phyloP scores from a whole-genome alignment of 306 rosid species.

The Albizia julibrissin region DNA sequence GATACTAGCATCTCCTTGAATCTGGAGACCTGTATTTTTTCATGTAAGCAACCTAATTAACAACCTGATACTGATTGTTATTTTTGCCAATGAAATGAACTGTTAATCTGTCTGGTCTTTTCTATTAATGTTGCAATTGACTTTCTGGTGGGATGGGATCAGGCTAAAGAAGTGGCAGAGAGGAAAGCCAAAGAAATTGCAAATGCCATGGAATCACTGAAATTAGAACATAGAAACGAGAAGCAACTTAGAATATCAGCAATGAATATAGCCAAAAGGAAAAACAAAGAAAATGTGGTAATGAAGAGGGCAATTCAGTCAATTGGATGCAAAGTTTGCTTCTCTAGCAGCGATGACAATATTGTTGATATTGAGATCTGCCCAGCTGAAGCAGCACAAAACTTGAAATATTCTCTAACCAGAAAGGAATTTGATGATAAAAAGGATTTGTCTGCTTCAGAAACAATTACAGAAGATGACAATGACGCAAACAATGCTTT shows the following conservation, averaged over 20 bases:
- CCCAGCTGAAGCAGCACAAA: constrained; percentile 44
- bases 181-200: constrained; percentile 65
- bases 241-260: constrained; percentile 69
- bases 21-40: background rate
- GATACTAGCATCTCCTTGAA: background rate
- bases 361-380: constrained; percentile 67
- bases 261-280: constrained; percentile 49
- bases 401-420: constrained; percentile 40
- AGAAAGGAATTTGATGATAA: constrained; percentile 48
- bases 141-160: constrained; percentile 28
- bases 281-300: constrained; percentile 70
- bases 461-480: constrained; percentile 42
- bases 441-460: constrained; percentile 50
- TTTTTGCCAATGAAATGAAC: background rate
- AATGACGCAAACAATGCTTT: constrained; percentile 45
- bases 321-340: constrained; percentile 79
- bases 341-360: constrained; percentile 71
- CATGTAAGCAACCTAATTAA: background rate
- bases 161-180: constrained; percentile 85
- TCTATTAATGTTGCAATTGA: constrained; percentile 11
- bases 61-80: background rate
- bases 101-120: background rate
- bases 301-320: constrained; percentile 87
- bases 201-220: constrained; percentile 59
- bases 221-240: constrained; percentile 65